phyloP scores from a whole-genome alignment of 2,329 filamentous ascomycete species.

The Coniochaeta sp. region DNA sequence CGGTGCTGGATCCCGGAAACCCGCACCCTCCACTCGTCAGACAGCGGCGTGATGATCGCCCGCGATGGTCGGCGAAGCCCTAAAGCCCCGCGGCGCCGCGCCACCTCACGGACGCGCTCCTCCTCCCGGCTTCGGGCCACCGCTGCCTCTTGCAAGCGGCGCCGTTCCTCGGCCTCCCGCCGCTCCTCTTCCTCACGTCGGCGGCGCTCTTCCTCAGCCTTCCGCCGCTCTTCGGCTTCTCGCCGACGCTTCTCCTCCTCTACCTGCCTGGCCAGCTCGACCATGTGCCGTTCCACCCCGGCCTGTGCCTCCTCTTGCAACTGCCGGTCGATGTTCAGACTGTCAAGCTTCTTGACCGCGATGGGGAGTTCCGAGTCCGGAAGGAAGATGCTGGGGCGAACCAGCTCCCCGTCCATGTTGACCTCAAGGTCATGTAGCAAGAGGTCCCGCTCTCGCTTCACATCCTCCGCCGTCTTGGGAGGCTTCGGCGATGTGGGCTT shows the following conservation, averaged over 20 bases:
- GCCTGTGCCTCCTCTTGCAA: conserved; percentile 6
- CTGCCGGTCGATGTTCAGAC: conserved; percentile 11
- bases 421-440: background rate
- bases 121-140: conserved; percentile 11
- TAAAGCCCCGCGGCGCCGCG: conserved; percentile 5
- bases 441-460: background rate
- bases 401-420: background rate
- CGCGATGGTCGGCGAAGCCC: conserved; percentile 18
- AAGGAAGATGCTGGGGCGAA: background rate
- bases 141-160: conserved; percentile 14
- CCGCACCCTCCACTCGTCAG: conserved; percentile 24
- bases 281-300: background rate
- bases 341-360: conserved; percentile 8
- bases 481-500: background rate
- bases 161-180: conserved; percentile 13
- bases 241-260: conserved; percentile 1
- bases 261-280: background rate
- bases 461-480: background rate
- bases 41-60: conserved; percentile 20
- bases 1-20: conserved; percentile 18
- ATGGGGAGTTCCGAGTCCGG: conserved; percentile 6
- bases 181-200: conserved; percentile 12
- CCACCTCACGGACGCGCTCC: conserved; percentile 10
- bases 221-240: conserved; percentile 6
- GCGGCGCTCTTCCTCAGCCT: conserved; percentile 16